Conservation (phyloP, 2,329 filamentous ascomycete species). For the Ophiognomonia clavigignenti-juglandacearum region DNA sequence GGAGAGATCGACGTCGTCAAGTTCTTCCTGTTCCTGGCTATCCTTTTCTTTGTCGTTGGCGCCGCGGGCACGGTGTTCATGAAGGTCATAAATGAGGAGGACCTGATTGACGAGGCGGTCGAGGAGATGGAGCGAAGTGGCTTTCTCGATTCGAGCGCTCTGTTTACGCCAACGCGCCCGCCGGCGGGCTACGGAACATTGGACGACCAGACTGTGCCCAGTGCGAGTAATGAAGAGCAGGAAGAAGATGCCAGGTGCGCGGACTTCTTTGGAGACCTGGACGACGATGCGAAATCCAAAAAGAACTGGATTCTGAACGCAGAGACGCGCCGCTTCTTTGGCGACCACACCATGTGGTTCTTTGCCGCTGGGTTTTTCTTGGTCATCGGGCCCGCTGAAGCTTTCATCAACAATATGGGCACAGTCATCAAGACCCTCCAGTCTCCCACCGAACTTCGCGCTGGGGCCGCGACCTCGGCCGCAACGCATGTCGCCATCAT, state of each 20-base stretch:
- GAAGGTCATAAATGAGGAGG: slow-evolving; percentile 75
- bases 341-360: slow-evolving; percentile 93
- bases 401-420: slow-evolving; percentile 95
- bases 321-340: slow-evolving; percentile 79
- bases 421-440: slow-evolving; percentile 87
- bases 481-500: slow-evolving; percentile 92
- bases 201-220: slow-evolving; percentile 33
- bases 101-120: slow-evolving; percentile 83
- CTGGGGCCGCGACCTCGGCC: slow-evolving; percentile 50
- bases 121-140: slow-evolving; percentile 90
- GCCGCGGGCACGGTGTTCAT: slow-evolving; percentile 69
- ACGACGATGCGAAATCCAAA: slow-evolving; percentile 56
- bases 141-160: slow-evolving; percentile 67
- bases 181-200: slow-evolving; percentile 55
- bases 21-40: slow-evolving; percentile 81
- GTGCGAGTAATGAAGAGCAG: slow-evolving; percentile 34
- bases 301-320: slow-evolving; percentile 90
- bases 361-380: slow-evolving; percentile 88
- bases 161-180: slow-evolving; percentile 53
- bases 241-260: slow-evolving; percentile 35
- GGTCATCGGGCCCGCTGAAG: slow-evolving; percentile 90
- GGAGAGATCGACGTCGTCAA: slow-evolving; percentile 70
- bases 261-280: slow-evolving; percentile 31
- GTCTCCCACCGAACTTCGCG: slow-evolving; percentile 43
- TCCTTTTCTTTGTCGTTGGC: slow-evolving; percentile 67